A percentile compares a stretch with the other conserved stretches of the same genome.
These are phyloP conservation scores for Bacidia gigantensis DNA, from an alignment of 495 filamentous ascomycete genomes.

Conservation along the genomic window DNA sequence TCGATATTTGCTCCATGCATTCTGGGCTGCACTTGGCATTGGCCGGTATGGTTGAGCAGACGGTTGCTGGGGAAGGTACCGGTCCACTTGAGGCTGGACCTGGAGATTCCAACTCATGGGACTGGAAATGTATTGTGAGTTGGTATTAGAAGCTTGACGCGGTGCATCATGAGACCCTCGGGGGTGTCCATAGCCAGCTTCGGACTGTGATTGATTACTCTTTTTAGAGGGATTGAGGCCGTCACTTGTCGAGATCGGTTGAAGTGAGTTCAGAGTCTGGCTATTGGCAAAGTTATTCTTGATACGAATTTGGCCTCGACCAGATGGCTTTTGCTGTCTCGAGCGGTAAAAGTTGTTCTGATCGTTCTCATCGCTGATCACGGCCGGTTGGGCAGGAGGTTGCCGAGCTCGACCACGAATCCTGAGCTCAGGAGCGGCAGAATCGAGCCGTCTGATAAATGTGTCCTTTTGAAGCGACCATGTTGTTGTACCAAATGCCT, in stretches of 20 bases:
- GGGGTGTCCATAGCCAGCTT: not conserved
- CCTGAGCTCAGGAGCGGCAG: slow-evolving; percentile 3
- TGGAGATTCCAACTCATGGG: not conserved
- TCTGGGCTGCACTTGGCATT: slow-evolving; percentile 26
- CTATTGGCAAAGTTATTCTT: not conserved
- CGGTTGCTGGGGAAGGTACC: not conserved
- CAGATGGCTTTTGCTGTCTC: slow-evolving; percentile 12
- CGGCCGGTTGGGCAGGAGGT: slow-evolving; percentile 15
- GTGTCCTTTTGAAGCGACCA: slow-evolving; percentile 7
- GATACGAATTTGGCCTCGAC: slow-evolving; percentile 18
- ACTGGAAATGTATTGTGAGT: not conserved
- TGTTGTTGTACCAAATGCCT: slow-evolving; percentile 16
- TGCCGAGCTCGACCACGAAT: slow-evolving; percentile 24
- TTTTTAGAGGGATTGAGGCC: not conserved
- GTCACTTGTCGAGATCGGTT: not conserved
- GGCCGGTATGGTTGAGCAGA: slow-evolving; percentile 19
- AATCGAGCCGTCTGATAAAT: not conserved
- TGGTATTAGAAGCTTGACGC: too few species aligned
- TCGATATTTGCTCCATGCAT: slow-evolving; percentile 25
- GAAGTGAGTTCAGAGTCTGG: not conserved
- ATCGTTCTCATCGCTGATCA: slow-evolving; percentile 16
- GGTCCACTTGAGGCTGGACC: not conserved
- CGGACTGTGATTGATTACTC: not conserved
- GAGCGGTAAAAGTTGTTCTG: slow-evolving; percentile 18
- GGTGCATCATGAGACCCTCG: not conserved